These are phyloP conservation scores for Cochlearia excelsa DNA, from an alignment of 345 rosid species.

Conservation along the genomic window DNA sequence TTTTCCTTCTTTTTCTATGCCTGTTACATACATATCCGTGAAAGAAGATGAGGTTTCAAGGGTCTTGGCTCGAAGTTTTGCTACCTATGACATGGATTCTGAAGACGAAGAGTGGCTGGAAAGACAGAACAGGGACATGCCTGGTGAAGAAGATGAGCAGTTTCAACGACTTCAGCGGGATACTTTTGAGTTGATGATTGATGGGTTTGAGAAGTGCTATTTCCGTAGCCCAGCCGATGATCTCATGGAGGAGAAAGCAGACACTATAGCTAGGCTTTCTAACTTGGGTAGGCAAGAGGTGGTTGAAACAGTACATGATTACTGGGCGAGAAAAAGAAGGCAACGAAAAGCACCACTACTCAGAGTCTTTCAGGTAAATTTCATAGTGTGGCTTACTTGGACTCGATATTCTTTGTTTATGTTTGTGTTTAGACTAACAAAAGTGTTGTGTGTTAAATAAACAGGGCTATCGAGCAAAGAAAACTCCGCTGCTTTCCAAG, in stretches of 20 bases:
- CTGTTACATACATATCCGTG: slow-evolving; percentile 54
- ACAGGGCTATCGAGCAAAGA: slow-evolving; percentile 63
- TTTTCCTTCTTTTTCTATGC: slow-evolving; percentile 45
- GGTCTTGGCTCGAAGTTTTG: slow-evolving; percentile 58
- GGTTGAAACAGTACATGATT: slow-evolving; percentile 64
- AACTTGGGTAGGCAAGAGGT: slow-evolving; percentile 57
- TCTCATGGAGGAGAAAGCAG: slow-evolving; percentile 49
- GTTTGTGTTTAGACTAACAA: background rate
- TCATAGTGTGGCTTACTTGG: background rate
- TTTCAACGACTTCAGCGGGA: slow-evolving; percentile 50
- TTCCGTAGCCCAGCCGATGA: slow-evolving; percentile 46
- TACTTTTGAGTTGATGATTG: slow-evolving; percentile 80
- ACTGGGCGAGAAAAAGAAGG: slow-evolving; percentile 77
- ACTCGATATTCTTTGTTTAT: background rate
- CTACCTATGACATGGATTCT: slow-evolving; percentile 85
- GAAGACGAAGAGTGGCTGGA: slow-evolving; percentile 92
- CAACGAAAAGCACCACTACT: slow-evolving; percentile 61
- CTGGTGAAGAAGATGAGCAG: slow-evolving; percentile 33
- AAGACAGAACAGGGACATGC: slow-evolving; percentile 46
- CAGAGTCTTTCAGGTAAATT: slow-evolving; percentile 78
- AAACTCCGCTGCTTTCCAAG: slow-evolving; percentile 53
- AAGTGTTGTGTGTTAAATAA: slow-evolving; percentile 18
- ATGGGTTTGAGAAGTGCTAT: slow-evolving; percentile 74
- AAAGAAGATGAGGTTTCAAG: slow-evolving; percentile 72
- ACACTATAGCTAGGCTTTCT: slow-evolving; percentile 36